These are phyloP conservation scores for Blepharisma japonicum DNA, from an alignment of 73 alveolate species.

Conservation along the genomic window DNA sequence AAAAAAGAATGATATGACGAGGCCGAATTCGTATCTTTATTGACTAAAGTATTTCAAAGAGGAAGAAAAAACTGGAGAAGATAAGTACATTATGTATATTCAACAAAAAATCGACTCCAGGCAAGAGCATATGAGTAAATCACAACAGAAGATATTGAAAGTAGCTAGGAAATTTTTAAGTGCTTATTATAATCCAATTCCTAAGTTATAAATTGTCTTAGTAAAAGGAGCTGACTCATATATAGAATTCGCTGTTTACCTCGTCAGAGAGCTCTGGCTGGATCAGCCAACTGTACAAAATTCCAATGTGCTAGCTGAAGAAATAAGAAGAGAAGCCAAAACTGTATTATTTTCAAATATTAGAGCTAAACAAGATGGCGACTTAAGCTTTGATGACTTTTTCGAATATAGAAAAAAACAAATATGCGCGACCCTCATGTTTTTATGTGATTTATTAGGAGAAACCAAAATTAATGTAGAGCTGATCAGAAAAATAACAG, in stretches of 20 bases:
- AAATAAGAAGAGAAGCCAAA: neutral
- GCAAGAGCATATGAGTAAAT: too few relatives aligned
- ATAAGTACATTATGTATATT: too few relatives aligned
- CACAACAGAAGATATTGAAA: too few relatives aligned
- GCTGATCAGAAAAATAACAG: constrained; percentile 31
- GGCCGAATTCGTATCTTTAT: neutral
- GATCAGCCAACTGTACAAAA: constrained; percentile 32
- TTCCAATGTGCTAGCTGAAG: neutral
- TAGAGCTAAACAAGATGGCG: neutral
- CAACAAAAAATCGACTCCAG: too few relatives aligned
- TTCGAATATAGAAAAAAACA: constrained; percentile 36
- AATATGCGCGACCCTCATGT: constrained; percentile 48
- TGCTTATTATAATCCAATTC: too few relatives aligned
- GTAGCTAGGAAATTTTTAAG: too few relatives aligned
- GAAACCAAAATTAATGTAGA: constrained; percentile 32
- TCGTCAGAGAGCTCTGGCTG: constrained; percentile 43
- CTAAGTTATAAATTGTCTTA: too few relatives aligned
- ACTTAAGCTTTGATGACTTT: constrained; percentile 32
- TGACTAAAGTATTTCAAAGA: neutral
- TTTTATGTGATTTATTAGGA: constrained; percentile 46
- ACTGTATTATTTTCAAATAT: neutral
- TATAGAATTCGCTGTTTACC: constrained; percentile 29
- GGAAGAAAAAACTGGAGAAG: too few relatives aligned
- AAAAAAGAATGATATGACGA: neutral
- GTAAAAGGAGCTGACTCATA: constrained; percentile 36